Evolutionary conservation across 441 rosid genomes (phyloP).

Genomic region (Populus tomentosa): DNA sequence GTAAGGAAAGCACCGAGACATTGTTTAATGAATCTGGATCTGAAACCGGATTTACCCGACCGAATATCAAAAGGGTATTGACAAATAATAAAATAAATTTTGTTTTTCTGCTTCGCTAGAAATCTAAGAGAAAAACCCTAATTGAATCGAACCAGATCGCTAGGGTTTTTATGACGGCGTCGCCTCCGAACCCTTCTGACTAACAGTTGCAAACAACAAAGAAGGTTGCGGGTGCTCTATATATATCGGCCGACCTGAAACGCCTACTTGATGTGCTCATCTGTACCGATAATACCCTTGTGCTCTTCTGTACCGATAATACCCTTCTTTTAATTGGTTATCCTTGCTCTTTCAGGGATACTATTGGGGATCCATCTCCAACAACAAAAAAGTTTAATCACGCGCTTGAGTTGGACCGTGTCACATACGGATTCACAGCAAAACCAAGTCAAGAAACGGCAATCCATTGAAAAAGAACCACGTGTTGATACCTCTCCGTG

Average conservation of each 20-base stretch:
- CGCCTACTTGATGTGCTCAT: not conserved
- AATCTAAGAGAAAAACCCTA: not conserved
- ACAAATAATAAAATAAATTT: not conserved
- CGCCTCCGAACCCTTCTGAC: not conserved
- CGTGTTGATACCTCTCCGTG: too few species aligned
- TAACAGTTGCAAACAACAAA: not conserved
- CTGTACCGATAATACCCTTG: not conserved
- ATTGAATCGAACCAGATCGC: not conserved
- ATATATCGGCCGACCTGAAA: not conserved
- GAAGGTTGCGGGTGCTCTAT: not conserved
- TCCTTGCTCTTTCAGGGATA: not conserved
- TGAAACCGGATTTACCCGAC: not conserved
- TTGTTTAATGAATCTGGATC: conserved; percentile 12
- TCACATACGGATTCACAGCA: not conserved
- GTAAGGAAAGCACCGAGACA: conserved; percentile 75
- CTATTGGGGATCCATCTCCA: not conserved
- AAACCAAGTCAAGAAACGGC: too few species aligned
- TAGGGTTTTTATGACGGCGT: not conserved
- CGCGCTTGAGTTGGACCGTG: not conserved
- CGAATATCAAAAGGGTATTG: not conserved
- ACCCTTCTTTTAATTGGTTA: not conserved
- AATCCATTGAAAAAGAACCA: too few species aligned
- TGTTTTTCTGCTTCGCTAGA: not conserved
- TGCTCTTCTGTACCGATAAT: not conserved
- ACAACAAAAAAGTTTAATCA: not conserved